These are phyloP conservation scores for Neoboletus magnificus DNA, from an alignment of 768 basidiomycete species.

Conservation along the genomic window DNA sequence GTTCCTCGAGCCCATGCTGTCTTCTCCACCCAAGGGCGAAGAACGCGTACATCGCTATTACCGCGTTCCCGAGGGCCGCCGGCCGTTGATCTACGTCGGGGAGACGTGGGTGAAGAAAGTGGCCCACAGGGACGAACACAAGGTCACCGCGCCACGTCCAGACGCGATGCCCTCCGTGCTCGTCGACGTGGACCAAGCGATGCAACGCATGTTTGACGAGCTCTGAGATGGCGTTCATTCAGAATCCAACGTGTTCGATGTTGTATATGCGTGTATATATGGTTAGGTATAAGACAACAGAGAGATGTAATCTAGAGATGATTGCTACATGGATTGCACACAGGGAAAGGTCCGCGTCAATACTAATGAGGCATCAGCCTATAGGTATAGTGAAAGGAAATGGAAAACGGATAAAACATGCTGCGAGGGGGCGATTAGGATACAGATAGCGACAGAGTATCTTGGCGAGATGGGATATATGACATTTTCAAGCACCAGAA, in stretches of 20 bases:
- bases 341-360: slow-evolving; percentile 1
- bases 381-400: background rate
- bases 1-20: background rate
- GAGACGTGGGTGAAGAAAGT: slow-evolving; percentile 5
- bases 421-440: background rate
- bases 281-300: slow-evolving; percentile 11
- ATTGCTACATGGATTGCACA: slow-evolving; percentile 11
- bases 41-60: background rate
- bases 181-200: background rate
- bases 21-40: background rate
- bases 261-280: slow-evolving; percentile 1
- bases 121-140: background rate
- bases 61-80: background rate
- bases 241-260: background rate
- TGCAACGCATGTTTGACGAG: background rate
- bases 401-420: background rate
- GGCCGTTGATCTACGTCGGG: background rate
- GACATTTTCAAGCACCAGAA: background rate
- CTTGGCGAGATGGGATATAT: background rate
- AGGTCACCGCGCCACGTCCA: background rate
- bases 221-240: background rate
- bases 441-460: background rate
- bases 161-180: background rate
- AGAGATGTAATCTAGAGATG: slow-evolving; percentile 1
- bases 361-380: slow-evolving; percentile 1